phyloP scores from a whole-genome alignment of 1,284 basidiomycete genomes.

The Rhodotorula sp. region DNA sequence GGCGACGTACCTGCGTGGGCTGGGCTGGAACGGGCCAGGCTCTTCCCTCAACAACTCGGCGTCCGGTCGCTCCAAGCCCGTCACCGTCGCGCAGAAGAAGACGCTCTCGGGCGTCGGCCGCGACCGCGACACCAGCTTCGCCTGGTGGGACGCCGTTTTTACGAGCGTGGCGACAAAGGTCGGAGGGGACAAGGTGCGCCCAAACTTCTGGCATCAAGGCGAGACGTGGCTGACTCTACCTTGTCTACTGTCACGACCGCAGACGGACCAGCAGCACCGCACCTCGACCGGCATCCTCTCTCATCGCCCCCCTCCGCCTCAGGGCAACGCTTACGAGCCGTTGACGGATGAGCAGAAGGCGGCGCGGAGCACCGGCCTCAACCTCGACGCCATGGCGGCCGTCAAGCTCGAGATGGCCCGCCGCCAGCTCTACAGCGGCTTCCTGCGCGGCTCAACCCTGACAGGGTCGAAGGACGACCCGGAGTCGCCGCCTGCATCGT shows the following conservation, averaged over 20 bases:
- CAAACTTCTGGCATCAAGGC: constrained; percentile 6
- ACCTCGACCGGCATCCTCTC: constrained; percentile 76
- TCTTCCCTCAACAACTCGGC: constrained; percentile 54
- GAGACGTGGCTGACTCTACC: not conserved
- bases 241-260: constrained; percentile 63
- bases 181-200: constrained; percentile 57
- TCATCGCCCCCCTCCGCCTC: constrained; percentile 62
- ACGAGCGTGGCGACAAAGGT: constrained; percentile 34
- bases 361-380: constrained; percentile 34
- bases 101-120: constrained; percentile 79
- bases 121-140: constrained; percentile 87
- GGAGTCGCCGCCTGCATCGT: not conserved
- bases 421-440: constrained; percentile 71
- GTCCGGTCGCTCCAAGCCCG: constrained; percentile 58
- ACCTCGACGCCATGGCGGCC: constrained; percentile 61
- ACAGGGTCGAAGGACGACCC: constrained; percentile 4
- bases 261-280: constrained; percentile 64
- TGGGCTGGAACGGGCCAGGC: constrained; percentile 86
- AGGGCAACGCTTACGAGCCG: constrained; percentile 56
- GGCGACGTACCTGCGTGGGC: constrained; percentile 71
- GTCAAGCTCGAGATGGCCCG: constrained; percentile 77
- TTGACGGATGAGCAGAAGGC: constrained; percentile 53
- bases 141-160: constrained; percentile 84
- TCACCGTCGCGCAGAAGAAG: constrained; percentile 80
- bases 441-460: constrained; percentile 64